Conservation (phyloP, 306 rosid species). For the Cucurbita moschata region DNA sequence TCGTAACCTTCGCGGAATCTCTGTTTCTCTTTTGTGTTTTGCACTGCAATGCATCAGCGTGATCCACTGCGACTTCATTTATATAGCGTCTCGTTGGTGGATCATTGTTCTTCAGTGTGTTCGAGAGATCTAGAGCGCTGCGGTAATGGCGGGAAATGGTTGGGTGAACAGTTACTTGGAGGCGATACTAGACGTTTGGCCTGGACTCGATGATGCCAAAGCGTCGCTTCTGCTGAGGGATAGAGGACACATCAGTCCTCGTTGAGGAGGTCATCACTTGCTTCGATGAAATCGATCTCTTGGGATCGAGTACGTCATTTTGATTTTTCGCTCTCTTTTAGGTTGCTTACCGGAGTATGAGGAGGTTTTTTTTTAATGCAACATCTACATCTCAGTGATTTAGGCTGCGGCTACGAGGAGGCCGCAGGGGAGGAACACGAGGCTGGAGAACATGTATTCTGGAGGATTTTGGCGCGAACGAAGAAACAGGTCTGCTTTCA, state of each 20-base stretch:
- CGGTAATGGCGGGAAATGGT: constrained; percentile 46
- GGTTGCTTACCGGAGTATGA: not conserved
- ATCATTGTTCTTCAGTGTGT: not conserved
- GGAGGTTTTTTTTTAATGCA: not conserved
- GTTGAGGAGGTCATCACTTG: constrained; percentile 54
- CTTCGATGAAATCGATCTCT: constrained; percentile 56
- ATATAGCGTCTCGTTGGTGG: not conserved
- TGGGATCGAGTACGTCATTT: constrained; percentile 30
- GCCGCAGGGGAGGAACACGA: constrained; percentile 46
- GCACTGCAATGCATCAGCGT: not conserved
- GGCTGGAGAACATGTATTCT: constrained; percentile 49
- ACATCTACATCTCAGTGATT: not conserved
- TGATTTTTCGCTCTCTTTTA: not conserved
- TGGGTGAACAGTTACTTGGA: constrained; percentile 50
- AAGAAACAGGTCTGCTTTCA: constrained; percentile 36
- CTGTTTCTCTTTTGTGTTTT: not conserved
- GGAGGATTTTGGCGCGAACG: constrained; percentile 55
- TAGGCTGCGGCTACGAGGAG: constrained; percentile 57
- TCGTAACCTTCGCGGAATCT: not conserved
- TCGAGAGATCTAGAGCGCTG: not conserved
- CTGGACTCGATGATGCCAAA: constrained; percentile 35
- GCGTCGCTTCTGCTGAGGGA: constrained; percentile 38
- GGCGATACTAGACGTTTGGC: constrained; percentile 50
- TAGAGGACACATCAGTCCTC: constrained; percentile 46
- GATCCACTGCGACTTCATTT: not conserved